Evolutionary conservation across 805 yeast genomes (phyloP).

Genomic region (Alloascoidea africana): DNA sequence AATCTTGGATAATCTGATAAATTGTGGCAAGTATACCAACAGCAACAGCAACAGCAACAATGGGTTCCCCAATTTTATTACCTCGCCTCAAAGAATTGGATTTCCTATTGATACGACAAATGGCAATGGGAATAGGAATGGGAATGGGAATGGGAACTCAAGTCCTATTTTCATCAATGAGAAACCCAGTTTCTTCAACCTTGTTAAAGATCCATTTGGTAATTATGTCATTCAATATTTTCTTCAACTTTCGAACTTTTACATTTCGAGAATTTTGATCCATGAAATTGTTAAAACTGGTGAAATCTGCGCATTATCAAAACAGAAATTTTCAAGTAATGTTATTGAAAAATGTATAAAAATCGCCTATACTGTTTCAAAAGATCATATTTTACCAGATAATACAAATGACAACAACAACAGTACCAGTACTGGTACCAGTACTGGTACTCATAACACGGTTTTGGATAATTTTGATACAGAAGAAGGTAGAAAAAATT

Average conservation of each 20-base stretch:
- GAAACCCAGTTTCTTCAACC: slow-evolving; percentile 36
- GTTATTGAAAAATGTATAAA: slow-evolving; percentile 84
- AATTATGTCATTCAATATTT: slow-evolving; percentile 95
- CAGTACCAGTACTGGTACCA: too few species aligned
- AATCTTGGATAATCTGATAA: slow-evolving; percentile 26
- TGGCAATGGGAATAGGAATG: neutral
- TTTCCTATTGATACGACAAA: neutral
- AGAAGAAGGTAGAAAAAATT: neutral
- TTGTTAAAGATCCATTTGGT: slow-evolving; percentile 89
- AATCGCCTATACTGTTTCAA: slow-evolving; percentile 15
- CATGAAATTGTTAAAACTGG: slow-evolving; percentile 29
- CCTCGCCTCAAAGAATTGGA: slow-evolving; percentile 23
- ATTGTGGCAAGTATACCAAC: too few species aligned
- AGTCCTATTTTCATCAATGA: neutral
- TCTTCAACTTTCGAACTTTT: slow-evolving; percentile 37
- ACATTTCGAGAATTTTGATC: slow-evolving; percentile 22
- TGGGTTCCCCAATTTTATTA: slow-evolving; percentile 31
- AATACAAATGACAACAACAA: too few species aligned
- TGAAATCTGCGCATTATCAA: slow-evolving; percentile 44
- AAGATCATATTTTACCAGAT: neutral
- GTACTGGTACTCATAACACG: neutral
- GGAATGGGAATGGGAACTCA: neutral
- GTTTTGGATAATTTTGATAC: neutral
- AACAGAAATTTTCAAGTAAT: slow-evolving; percentile 87
- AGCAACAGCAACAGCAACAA: too few species aligned